phyloP scores from a whole-genome alignment of 805 yeast genomes.

The Wickerhamomyces canadensis region DNA sequence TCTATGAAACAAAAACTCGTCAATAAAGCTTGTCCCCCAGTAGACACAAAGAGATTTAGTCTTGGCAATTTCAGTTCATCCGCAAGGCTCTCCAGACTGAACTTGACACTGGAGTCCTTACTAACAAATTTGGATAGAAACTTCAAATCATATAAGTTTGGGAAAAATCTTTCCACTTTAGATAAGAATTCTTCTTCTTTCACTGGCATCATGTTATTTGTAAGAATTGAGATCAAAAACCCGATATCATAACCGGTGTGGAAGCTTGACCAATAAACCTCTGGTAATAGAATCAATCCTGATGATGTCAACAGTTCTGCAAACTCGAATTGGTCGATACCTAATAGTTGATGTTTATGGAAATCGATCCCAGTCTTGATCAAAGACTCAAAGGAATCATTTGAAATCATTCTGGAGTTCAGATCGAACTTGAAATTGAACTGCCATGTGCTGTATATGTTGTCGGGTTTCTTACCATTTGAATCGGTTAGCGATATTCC shows the following conservation, averaged over 20 bases:
- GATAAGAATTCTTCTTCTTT: slow-evolving; percentile 72
- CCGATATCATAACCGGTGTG: slow-evolving; percentile 96
- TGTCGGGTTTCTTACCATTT: slow-evolving; percentile 64
- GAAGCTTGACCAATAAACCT: slow-evolving; percentile 82
- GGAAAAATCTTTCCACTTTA: slow-evolving; percentile 70
- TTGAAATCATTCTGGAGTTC: slow-evolving; percentile 75
- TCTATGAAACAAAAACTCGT: slow-evolving; percentile 64
- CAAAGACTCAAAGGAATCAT: slow-evolving; percentile 76
- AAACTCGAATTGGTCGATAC: slow-evolving; percentile 75
- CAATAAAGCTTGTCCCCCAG: slow-evolving; percentile 58
- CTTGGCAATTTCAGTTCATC: slow-evolving; percentile 69
- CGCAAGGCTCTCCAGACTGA: slow-evolving; percentile 56
- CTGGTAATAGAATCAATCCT: slow-evolving; percentile 67
- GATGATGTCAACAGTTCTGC: slow-evolving; percentile 82
- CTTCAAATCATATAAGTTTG: slow-evolving; percentile 80
- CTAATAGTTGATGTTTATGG: slow-evolving; percentile 63
- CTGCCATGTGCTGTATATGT: slow-evolving; percentile 84
- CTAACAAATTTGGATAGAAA: slow-evolving; percentile 29
- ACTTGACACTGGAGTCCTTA: slow-evolving; percentile 25
- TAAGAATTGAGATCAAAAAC: slow-evolving; percentile 70
- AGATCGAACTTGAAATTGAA: slow-evolving; percentile 85
- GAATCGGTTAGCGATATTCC: slow-evolving; percentile 72
- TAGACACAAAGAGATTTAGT: slow-evolving; percentile 46
- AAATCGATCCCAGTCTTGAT: slow-evolving; percentile 82
- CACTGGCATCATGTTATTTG: slow-evolving; percentile 72